Base-by-base conservation (phyloP, 352 stramenopile species). In the Thraustochytrium striatum region DNA sequence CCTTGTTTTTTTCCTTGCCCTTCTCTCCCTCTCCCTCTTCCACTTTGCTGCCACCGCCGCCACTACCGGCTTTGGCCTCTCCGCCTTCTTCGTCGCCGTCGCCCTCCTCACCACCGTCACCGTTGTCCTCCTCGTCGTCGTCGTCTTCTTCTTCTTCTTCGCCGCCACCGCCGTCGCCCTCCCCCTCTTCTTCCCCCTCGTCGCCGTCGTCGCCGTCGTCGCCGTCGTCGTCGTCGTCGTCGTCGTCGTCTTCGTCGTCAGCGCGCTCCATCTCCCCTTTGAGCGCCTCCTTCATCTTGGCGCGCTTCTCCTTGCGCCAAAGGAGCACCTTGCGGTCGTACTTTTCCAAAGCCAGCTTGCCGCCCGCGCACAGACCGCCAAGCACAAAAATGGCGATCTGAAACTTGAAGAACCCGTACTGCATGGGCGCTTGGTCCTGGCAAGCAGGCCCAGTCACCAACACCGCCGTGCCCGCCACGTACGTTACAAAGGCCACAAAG, bases 311-410 rank as follows among this genome's bases (percentile, higher is more conserved):
- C 8, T 39, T 9, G 21, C 65, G 44, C 0, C 16, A 7, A 16
- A 38, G 9, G 9, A 62, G 32, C 25, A 38, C 44, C 36, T 30
- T 41, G n/a, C 19, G 11, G 61, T 75, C 32, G 41, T 13, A 39
- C 21, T 28, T 32, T 33, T 75, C 65, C 25, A 61, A 61, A 21
- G 16, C 32, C n/a, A 75, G 68, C 25, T 75, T 75, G 43, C 35
- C 44, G 11, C 7, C n/a, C 9, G 65, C 52, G 50, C 41, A 75
- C 21, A 41, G 25, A 19, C n/a, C 43, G 21, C 65, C 65, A 70
- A 75, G 3, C 19, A 41, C 35, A 11, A 70, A 75, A 25, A 75
- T 9, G 2, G 50, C 7, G 25, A 75, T 3, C 25, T 75, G 41
- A 8, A 75, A 28, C 30, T 41, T 9, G 65, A 39, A 75, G 7